Base-by-base conservation (phyloP, 305 asterid genomes). In the Fraxinus floribunda region DNA sequence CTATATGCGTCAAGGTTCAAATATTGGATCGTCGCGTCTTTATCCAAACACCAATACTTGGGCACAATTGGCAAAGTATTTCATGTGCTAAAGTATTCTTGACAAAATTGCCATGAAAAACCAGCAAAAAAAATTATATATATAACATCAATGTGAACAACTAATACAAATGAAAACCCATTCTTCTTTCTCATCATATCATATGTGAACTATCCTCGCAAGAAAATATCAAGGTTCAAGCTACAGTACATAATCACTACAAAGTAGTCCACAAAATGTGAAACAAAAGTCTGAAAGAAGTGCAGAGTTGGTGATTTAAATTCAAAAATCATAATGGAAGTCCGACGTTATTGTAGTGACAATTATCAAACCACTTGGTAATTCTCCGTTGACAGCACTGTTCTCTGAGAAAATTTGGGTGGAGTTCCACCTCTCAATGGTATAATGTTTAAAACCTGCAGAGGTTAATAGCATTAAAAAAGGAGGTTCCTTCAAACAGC, bases 331-430 rank as follows among this genome's bases (percentile, higher is more conserved):
- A 70, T 29, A 70, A 70, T 22, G 41, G 4, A 70, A 5, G 76
- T 70, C 76, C 3, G 41, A 70, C 39, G 32, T 13, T 13, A 13
- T 70, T 32, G 44, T 70, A 13, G 76, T 30, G 76, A 29, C 41
- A 30, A 18, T 16, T 46, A 55, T 87, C 80, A 89, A 22, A 86
- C 88, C 30, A 89, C 90, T 84, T 87, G 90, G 89, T 89, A 89
- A 79, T 71, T 83, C 22, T 87, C 92, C 1, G 92, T 84, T 18
- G 83, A 55, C 60, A 89, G 86, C 75, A 75, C 30, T 66, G 90
- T 83, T 86, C 92, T 86, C 83, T 87, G 89, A 29, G 92, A 81
- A 83, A 70, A 85, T 76, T 82, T 87, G 32, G 92, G 92, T 49
- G 87, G 80, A 34, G 87, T 38, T 77, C 89, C 92, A 39, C 89